Percentiles rank a stretch among this genome's conserved stretches.
Conservation (phyloP, 1,139 yeast genomes). For the Yamadazyma aaseri region DNA sequence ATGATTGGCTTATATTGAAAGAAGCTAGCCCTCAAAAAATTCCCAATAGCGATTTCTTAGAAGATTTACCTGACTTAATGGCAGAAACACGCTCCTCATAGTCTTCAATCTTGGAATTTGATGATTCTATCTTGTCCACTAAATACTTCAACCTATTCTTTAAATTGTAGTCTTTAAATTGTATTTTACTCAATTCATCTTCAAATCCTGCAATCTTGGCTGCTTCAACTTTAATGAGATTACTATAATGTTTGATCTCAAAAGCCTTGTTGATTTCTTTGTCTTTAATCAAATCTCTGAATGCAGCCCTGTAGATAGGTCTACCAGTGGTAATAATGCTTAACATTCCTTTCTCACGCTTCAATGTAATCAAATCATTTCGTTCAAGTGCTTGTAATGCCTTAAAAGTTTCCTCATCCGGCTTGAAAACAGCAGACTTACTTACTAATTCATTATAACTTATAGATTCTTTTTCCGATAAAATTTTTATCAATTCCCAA, state of each 20-base stretch:
- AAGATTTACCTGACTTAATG: conserved; percentile 12
- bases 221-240: conserved; percentile 59
- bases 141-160: conserved; percentile 64
- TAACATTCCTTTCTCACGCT: conserved; percentile 74
- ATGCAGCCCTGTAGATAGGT: conserved; percentile 84
- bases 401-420: conserved; percentile 45
- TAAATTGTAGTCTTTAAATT: conserved; percentile 44
- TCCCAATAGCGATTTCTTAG: conserved; percentile 12
- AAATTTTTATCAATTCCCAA: conserved; percentile 74
- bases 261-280: conserved; percentile 54
- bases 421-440: conserved; percentile 60
- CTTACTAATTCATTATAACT: conserved; percentile 52
- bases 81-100: conserved; percentile 32
- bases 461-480: conserved; percentile 50
- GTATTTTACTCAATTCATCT: conserved; percentile 62
- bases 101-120: conserved; percentile 48
- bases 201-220: conserved; percentile 64
- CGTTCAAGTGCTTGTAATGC: conserved; percentile 74
- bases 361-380: conserved; percentile 68
- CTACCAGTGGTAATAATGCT: conserved; percentile 70
- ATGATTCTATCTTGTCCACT: conserved; percentile 58
- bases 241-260: conserved; percentile 60
- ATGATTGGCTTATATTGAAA: no score
- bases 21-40: no score
- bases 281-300: conserved; percentile 61